These are phyloP conservation scores for Aspergillus cejpii DNA, from an alignment of 2,329 filamentous ascomycete genomes.

Conservation along the genomic window DNA sequence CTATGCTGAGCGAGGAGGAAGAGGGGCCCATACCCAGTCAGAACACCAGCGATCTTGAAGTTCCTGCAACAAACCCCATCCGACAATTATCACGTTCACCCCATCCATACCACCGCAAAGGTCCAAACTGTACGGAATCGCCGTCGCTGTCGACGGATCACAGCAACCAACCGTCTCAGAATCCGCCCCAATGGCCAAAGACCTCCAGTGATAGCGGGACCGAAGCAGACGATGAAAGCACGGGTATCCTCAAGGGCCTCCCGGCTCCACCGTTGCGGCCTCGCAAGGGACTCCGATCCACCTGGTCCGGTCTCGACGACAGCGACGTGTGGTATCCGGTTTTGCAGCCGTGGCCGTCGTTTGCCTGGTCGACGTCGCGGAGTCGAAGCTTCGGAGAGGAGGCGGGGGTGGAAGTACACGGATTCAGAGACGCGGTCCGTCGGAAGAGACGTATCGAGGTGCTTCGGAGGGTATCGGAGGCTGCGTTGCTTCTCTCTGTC, in stretches of 20 bases:
- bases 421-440: slow-evolving; percentile 21
- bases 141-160: slow-evolving; percentile 36
- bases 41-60: slow-evolving; percentile 17
- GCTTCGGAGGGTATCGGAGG: slow-evolving; percentile 48
- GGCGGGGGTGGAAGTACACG: slow-evolving; percentile 18
- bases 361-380: slow-evolving; percentile 24
- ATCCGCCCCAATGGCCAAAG: slow-evolving; percentile 47
- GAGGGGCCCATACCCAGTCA: slow-evolving; percentile 18
- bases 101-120: slow-evolving; percentile 60
- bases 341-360: slow-evolving; percentile 29
- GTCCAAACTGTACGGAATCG: slow-evolving; percentile 51
- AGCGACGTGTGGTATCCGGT: slow-evolving; percentile 27
- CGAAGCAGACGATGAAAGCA: slow-evolving; percentile 88
- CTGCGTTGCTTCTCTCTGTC: slow-evolving; percentile 49
- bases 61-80: slow-evolving; percentile 27
- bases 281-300: slow-evolving; percentile 67
- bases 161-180: slow-evolving; percentile 28
- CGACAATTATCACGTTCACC: slow-evolving; percentile 56
- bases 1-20: slow-evolving; percentile 27
- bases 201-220: slow-evolving; percentile 82
- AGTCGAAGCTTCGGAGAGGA: slow-evolving; percentile 29
- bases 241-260: slow-evolving; percentile 66
- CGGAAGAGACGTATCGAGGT: slow-evolving; percentile 38
- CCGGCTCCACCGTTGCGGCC: slow-evolving; percentile 67
- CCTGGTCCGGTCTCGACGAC: slow-evolving; percentile 19